Conservation (phyloP, 164 flowering plant genomes). For the Dillenia turbinata region DNA sequence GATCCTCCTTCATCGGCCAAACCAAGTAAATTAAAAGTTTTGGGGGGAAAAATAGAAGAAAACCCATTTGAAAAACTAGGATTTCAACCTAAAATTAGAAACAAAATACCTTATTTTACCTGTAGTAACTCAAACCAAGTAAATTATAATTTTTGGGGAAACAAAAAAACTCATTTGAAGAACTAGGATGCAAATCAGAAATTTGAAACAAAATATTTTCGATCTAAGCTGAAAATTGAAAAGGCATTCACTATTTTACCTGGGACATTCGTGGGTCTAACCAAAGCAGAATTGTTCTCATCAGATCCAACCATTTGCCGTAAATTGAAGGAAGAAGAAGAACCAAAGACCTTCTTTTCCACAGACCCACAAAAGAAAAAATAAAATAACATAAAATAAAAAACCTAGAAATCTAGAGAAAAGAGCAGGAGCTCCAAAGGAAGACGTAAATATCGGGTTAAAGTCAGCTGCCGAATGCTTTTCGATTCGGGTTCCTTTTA, state of each 20-base stretch:
- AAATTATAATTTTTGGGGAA: neutral
- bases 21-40: neutral
- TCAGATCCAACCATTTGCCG: slow-evolving; percentile 24
- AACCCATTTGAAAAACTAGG: slow-evolving; percentile 1
- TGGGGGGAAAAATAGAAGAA: slow-evolving; percentile 2
- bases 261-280: too few species aligned
- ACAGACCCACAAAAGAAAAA: neutral
- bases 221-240: too few species aligned
- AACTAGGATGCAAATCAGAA: too few species aligned
- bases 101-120: neutral
- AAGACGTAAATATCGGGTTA: neutral
- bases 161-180: too few species aligned
- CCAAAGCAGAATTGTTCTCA: slow-evolving; percentile 26
- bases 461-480: too few species aligned
- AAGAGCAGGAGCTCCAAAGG: slow-evolving; percentile 9
- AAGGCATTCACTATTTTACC: too few species aligned
- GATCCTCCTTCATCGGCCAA: slow-evolving; percentile 10
- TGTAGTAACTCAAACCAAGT: neutral
- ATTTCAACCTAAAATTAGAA: neutral
- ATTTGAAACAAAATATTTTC: too few species aligned
- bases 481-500: neutral
- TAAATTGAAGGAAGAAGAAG: neutral
- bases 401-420: slow-evolving; percentile 8
- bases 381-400: neutral
- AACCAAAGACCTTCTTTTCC: too few species aligned